Percentiles rank a stretch among this genome's conserved stretches.
These are phyloP conservation scores for Paecilomyces niveus DNA, from an alignment of 2,329 filamentous ascomycete species.

Conservation along the genomic window DNA sequence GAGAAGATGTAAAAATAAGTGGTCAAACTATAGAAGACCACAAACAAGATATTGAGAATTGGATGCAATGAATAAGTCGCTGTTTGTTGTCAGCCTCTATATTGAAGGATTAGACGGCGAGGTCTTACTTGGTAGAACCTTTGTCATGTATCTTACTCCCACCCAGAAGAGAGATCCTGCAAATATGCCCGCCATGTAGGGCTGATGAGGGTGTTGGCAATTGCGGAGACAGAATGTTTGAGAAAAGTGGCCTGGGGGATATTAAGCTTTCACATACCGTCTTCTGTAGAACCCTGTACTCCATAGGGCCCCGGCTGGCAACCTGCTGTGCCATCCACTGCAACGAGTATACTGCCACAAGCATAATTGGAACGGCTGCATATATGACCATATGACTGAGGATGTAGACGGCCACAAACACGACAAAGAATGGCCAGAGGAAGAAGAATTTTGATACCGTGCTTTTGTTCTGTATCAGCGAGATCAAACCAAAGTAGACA, in stretches of 20 bases:
- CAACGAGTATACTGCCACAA: constrained; percentile 57
- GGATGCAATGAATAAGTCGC: constrained; percentile 59
- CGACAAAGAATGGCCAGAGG: constrained; percentile 72
- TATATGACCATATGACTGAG: constrained; percentile 68
- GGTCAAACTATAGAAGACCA: constrained; percentile 56
- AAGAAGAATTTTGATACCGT: constrained; percentile 86
- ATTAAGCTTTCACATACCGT: constrained; percentile 53
- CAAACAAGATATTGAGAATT: constrained; percentile 74
- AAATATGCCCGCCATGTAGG: constrained; percentile 91
- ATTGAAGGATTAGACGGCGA: constrained; percentile 2
- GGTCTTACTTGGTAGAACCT: constrained; percentile 62
- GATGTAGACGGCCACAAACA: constrained; percentile 64
- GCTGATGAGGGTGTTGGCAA: constrained; percentile 43
- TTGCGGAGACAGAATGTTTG: constrained; percentile 3
- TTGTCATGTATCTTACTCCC: constrained; percentile 66
- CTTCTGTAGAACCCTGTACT: constrained; percentile 84
- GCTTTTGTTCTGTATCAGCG: constrained; percentile 64
- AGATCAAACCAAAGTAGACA: constrained; percentile 64
- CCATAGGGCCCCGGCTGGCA: constrained; percentile 72
- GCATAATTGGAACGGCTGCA: constrained; percentile 64
- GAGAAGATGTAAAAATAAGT: constrained; percentile 79
- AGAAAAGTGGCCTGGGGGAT: neutral
- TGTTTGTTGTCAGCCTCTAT: constrained; percentile 33
- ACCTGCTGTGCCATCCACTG: constrained; percentile 73
- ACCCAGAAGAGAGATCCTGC: constrained; percentile 77